Base-by-base conservation (phyloP, 1,139 yeast species). In the Suhomyces kunorum region DNA sequence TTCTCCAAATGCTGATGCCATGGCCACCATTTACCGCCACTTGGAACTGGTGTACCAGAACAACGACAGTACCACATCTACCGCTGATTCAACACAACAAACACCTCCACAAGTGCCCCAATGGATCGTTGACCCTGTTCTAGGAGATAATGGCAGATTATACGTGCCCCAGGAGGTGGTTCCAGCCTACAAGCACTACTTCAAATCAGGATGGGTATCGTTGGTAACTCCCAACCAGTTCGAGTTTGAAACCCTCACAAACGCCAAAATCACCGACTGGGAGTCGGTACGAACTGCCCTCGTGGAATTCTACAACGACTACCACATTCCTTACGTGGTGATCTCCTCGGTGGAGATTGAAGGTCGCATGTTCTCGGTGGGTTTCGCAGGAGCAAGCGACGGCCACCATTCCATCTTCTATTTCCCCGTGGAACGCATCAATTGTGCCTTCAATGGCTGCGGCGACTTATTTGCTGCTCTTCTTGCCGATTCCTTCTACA, bases 1-100 rank as follows among this genome's bases (percentile, higher is more conserved):
- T 55, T 70, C 81, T 2, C 88, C 90, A 12, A 78, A 78, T 32
- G 78, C 76, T 2, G 73, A 64, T 24, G 74, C 78, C 1, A 67
- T 83, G 42, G 55, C 60, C 34, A 71, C 73, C 0, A 74, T 81
- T 1, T 75, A 74, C 32, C 59, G 66, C 16, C 71, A 80, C 29
- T 54, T 63, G 57, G 26, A 43, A 51, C 46, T 54, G 44, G 43
- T 47, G 8, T 39, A 56, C 28, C 51, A 34, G 13, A 68, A 34
- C 5, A 20, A n/a, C 24, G n/a, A 20, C n/a, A n/a, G n/a, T n/a
- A n/a, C n/a, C n/a, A n/a, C n/a, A n/a, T n/a, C n/a, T 20, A 9
- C 24, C 3, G n/a, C 6, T 11, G 24, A 20, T 9, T 8, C 11
- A n/a, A n/a, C 8, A 11, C 11, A 11, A 6, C 23, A 8, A 11